phyloP scores from a whole-genome alignment of 345 rosid genomes.

The Aquilaria sinensis region DNA sequence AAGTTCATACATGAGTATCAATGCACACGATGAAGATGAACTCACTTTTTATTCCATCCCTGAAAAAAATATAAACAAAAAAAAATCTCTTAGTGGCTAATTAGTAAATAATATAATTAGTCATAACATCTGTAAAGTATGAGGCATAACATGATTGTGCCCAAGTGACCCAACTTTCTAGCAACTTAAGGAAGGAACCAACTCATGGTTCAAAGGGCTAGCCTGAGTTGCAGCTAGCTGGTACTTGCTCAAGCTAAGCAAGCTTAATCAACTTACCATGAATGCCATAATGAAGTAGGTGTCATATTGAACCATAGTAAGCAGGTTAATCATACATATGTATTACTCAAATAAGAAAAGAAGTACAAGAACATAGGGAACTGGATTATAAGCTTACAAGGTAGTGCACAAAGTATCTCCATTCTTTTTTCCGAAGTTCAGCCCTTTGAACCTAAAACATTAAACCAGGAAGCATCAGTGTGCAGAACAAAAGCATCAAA shows the following conservation, averaged over 20 bases:
- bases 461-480: constrained; percentile 1
- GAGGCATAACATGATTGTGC: no score
- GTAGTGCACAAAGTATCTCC: constrained; percentile 95
- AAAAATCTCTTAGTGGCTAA: constrained; percentile 20
- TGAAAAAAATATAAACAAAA: constrained; percentile 37
- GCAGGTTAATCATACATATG: no score
- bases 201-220: no score
- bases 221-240: no score
- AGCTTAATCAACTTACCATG: no score
- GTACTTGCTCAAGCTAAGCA: no score
- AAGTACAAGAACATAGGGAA: neutral
- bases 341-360: neutral
- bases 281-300: neutral
- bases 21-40: constrained; percentile 18
- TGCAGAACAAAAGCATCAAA: no score
- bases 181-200: no score
- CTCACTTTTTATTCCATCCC: constrained; percentile 99
- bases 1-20: no score
- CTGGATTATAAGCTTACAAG: constrained; percentile 48
- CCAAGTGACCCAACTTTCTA: no score
- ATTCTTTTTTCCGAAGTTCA: constrained; percentile 86
- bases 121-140: no score
- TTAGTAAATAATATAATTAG: no score
- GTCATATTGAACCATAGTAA: neutral
- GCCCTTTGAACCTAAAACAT: constrained; percentile 69